Evolutionary conservation across 2,329 filamentous ascomycete species (phyloP).

Genomic region (Annulohypoxylon truncatum): DNA sequence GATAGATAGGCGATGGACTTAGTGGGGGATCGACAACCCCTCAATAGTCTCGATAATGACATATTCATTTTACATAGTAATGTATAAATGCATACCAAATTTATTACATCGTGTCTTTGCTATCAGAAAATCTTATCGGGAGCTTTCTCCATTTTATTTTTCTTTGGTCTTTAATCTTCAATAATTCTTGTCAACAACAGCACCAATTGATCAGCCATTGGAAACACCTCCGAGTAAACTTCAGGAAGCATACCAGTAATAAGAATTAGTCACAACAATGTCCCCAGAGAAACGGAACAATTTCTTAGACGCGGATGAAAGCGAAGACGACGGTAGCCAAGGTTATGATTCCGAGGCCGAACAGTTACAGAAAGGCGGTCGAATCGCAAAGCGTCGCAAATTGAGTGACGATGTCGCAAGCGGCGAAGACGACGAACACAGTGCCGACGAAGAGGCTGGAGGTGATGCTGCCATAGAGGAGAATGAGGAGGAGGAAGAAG

Average conservation of each 20-base stretch:
- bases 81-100: background rate
- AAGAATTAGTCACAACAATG: slow-evolving; percentile 59
- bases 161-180: slow-evolving; percentile 9
- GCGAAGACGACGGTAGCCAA: slow-evolving; percentile 67
- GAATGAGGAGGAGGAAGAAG: slow-evolving; percentile 30
- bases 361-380: slow-evolving; percentile 73
- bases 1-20: background rate
- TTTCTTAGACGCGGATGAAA: slow-evolving; percentile 72
- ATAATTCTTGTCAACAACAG: background rate
- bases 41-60: slow-evolving; percentile 18
- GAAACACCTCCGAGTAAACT: background rate
- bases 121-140: slow-evolving; percentile 20
- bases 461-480: slow-evolving; percentile 40
- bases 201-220: background rate
- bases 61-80: background rate
- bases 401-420: slow-evolving; percentile 44
- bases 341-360: slow-evolving; percentile 76
- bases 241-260: background rate
- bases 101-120: background rate
- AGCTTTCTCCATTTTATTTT: slow-evolving; percentile 25
- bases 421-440: slow-evolving; percentile 48
- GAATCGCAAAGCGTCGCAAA: slow-evolving; percentile 65
- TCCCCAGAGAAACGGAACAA: slow-evolving; percentile 76
- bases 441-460: slow-evolving; percentile 49
- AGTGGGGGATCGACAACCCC: slow-evolving; percentile 36